Evolutionary conservation across 2,329 filamentous ascomycete species (phyloP), one percentile per base, ranked within the genome.

Genomic region (Knufia fluminis): DNA sequence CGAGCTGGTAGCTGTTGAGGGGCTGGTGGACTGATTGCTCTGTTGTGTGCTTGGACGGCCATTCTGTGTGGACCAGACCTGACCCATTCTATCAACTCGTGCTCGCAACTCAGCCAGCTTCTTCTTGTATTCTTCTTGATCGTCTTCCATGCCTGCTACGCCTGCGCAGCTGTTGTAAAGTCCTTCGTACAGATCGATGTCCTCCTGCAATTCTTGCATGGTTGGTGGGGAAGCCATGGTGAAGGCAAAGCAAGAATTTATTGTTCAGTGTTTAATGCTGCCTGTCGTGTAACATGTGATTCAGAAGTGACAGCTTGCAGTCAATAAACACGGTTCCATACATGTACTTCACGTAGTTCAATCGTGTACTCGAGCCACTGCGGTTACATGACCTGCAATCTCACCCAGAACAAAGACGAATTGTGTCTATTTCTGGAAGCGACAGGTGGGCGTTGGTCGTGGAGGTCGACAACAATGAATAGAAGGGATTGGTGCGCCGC

Each of bases 121-220:
- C 12, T 10, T 28, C 24, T 40, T 39, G 33, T 39, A 40, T 4
- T 48, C 17, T 19, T 40, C 22, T 23, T n/a, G 39, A 19, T 48
- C 45, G 32, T 45, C 42, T 32, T 35, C 42, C 10, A 17, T 45
- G 26, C n/a, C n/a, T 19, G 24, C 24, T 4, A 8, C 16, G 42
- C 23, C 33, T 7, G 9, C 19, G 16, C 35, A 22, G 17, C 45
- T 48, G 33, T 33, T 8, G 22, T 38, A 20, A 7, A 48, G 31
- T 8, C 16, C 17, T 17, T 24, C 19, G 23, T 48, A 40, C 12
- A 48, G 35, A 24, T 48, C 45, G 23, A 48, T 31, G 22, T 48
- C 45, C n/a, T 48, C 45, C 33, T 40, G 45, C 22, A 48, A 22
- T 40, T 39, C 45, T 16, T 39, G 45, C 4, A 48, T 19, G n/a